Evolutionary conservation across 441 rosid genomes (phyloP).

Genomic region (Mallotus repandus): DNA sequence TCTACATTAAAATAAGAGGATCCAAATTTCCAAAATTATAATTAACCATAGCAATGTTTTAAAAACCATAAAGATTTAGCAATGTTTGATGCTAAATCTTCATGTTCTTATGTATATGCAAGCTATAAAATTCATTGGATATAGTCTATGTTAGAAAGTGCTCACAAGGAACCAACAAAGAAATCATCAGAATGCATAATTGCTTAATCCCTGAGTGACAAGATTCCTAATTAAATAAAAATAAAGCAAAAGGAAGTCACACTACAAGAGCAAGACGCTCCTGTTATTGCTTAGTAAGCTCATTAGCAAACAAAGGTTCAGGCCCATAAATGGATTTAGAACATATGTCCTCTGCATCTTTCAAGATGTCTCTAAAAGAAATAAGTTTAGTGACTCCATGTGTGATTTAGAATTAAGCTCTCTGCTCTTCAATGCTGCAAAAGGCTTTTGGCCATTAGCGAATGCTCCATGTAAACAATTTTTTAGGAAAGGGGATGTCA

Average conservation of each 20-base stretch:
- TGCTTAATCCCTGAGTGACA: background rate
- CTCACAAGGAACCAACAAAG: background rate
- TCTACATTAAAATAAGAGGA: constrained; percentile 62
- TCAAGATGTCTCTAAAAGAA: constrained; percentile 66
- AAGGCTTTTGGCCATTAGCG: constrained; percentile 76
- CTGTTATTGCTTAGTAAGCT: constrained; percentile 61
- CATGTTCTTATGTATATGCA: constrained; percentile 79
- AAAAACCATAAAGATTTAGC: constrained; percentile 20
- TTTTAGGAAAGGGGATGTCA: constrained; percentile 77
- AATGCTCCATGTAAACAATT: constrained; percentile 86
- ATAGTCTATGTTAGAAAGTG: constrained; percentile 1
- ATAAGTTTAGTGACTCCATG: constrained; percentile 48
- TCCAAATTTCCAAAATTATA: constrained; percentile 58
- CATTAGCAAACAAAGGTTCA: constrained; percentile 73
- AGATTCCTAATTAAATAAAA: background rate
- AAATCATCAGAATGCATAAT: background rate
- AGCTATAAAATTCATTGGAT: constrained; percentile 44
- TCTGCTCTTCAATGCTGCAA: constrained; percentile 60
- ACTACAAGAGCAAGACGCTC: constrained; percentile 82
- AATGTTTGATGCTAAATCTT: constrained; percentile 62
- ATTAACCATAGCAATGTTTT: constrained; percentile 47
- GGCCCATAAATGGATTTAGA: constrained; percentile 45
- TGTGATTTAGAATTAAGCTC: constrained; percentile 41
- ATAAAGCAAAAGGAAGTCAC: constrained; percentile 21
- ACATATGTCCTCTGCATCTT: constrained; percentile 68